A percentile compares a stretch with the other conserved stretches of the same genome.
These are phyloP conservation scores for Colletotrichum sp. DNA, from an alignment of 2,329 filamentous ascomycete genomes.

Conservation along the genomic window DNA sequence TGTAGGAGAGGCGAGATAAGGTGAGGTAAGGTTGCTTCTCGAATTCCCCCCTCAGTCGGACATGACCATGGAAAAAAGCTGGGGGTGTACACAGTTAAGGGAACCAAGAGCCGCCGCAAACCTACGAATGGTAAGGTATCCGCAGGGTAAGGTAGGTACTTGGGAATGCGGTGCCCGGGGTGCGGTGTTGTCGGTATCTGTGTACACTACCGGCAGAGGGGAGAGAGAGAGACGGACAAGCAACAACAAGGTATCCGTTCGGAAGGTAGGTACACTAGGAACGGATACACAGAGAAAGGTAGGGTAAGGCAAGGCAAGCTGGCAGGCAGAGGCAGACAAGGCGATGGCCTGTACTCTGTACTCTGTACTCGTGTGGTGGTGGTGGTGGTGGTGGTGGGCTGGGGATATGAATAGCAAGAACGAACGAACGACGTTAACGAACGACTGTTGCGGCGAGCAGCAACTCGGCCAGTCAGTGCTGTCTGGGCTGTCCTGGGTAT, in stretches of 20 bases:
- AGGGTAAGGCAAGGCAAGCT: background rate
- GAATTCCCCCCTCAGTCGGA: background rate
- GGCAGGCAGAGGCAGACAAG: background rate
- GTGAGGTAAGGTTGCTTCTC: background rate
- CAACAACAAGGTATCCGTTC: background rate
- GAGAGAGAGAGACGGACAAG: background rate
- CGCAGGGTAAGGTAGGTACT: background rate
- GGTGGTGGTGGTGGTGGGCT: background rate
- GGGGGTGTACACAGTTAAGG: background rate
- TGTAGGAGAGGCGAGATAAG: background rate
- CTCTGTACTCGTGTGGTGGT: background rate
- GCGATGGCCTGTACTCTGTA: background rate
- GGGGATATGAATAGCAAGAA: background rate
- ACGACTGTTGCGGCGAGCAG: background rate
- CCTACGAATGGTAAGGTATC: background rate
- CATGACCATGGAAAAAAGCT: background rate
- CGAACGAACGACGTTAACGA: background rate
- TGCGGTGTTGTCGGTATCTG: background rate
- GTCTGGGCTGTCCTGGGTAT: background rate
- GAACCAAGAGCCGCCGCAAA: background rate
- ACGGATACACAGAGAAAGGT: background rate
- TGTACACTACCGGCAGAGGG: background rate
- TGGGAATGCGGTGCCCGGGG: background rate
- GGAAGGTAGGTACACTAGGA: background rate
- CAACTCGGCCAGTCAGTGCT: background rate